Base-by-base conservation (phyloP, 202 grass and related monocot species). In the Sporobolus alterniflorus region DNA sequence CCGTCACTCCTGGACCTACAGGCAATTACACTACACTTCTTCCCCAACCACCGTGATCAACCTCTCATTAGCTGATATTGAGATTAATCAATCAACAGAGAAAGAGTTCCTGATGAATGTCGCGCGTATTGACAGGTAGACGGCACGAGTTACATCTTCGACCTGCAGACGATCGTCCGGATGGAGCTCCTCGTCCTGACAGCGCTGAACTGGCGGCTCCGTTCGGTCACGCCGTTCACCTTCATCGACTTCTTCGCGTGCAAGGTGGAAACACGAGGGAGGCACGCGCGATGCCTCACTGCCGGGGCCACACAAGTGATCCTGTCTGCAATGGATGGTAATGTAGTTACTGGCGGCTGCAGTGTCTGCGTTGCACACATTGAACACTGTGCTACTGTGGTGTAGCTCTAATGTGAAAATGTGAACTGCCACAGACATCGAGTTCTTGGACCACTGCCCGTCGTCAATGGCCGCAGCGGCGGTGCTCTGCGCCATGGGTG, bases 141-240 rank as follows among this genome's bases (percentile, higher is more conserved):
- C 36, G 86, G 82, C 24, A 79, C 70, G 24, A 83, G 71, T 9
- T 94, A 85, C 63, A 75, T 96, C 32, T 99, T 99, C 33, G 93
- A 94, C 33, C 81, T 89, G 0, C 79, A 51, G 64, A 96, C 93
- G 9, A 85, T 99, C 52, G 67, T 68, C 24, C 83, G 91, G 29
- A 94, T 99, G 91, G 97, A 99, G 81, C 91, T 99, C 18, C 81
- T 99, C 21, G 86, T 99, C 65, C 90, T 99, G 26, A 60, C 91
- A 9, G 77, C 88, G 48, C 60, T 99, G 17, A 91, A 91, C 25
- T 99, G 97, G 97, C 91, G 89, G 70, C 93, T 99, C 71, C 85
- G 85, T 20, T 87, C 88, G 0, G 89, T 96, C 62, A 96, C 93
- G 0, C 93, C 97, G 7, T 94, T 99, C 75, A 82, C 80, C 64